phyloP scores from a whole-genome alignment of 73 alveolate species.

The Effrenium voratum region DNA sequence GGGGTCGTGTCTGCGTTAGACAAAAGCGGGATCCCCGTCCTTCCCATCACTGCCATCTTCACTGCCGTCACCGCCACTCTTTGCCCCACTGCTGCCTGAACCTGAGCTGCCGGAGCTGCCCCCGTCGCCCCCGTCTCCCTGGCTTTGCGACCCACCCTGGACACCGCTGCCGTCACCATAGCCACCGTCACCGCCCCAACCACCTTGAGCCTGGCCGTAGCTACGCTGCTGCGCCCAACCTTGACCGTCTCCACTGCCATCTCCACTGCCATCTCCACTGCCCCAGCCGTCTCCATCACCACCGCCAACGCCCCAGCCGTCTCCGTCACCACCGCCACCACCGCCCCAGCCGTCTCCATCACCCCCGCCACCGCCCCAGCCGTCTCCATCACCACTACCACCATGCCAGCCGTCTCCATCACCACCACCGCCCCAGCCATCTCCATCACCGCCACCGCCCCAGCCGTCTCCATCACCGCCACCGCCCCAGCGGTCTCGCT shows the following conservation, averaged over 20 bases:
- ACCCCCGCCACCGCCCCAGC: background rate
- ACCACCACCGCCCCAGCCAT: background rate
- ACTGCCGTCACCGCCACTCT: background rate
- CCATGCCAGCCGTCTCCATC: background rate
- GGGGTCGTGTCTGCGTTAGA: too few species aligned
- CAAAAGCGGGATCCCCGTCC: background rate
- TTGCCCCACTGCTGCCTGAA: background rate
- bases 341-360: background rate
- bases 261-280: background rate
- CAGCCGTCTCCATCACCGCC: background rate
- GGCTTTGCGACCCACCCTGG: background rate
- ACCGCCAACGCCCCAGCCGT: background rate
- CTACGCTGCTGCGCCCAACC: background rate
- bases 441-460: background rate
- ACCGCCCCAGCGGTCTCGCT: background rate
- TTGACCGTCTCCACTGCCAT: background rate
- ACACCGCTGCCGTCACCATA: background rate
- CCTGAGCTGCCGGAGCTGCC: slow-evolving; percentile 28
- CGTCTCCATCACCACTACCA: background rate
- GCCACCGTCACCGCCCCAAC: background rate
- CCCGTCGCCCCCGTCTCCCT: background rate
- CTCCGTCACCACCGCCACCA: background rate
- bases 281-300: slow-evolving; percentile 33
- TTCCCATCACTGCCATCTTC: background rate
- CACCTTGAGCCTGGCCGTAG: slow-evolving; percentile 1